These are phyloP conservation scores for Debaryomyces subglobosus DNA, from an alignment of 1,139 yeast species.

Conservation along the genomic window DNA sequence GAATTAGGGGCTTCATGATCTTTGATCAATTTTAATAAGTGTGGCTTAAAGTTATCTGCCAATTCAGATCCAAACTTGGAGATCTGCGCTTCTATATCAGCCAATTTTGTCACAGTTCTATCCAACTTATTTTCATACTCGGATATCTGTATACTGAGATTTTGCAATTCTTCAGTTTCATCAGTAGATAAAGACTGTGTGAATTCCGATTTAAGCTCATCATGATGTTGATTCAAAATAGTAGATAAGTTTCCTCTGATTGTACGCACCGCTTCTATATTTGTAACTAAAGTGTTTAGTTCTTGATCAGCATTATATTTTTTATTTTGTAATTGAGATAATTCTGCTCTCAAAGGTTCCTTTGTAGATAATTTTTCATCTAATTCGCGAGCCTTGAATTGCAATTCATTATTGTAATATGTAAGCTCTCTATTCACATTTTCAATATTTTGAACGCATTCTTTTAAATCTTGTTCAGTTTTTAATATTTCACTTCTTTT, in stretches of 20 bases:
- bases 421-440: slow-evolving; percentile 31
- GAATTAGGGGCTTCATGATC: slow-evolving; percentile 42
- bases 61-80: slow-evolving; percentile 61
- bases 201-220: slow-evolving; percentile 61
- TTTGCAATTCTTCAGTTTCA: slow-evolving; percentile 39
- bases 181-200: slow-evolving; percentile 51
- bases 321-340: slow-evolving; percentile 44
- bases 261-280: slow-evolving; percentile 23
- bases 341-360: slow-evolving; percentile 47
- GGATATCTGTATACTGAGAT: slow-evolving; percentile 42
- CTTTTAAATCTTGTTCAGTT: slow-evolving; percentile 30
- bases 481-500: slow-evolving; percentile 52
- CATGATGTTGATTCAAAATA: slow-evolving; percentile 40
- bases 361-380: slow-evolving; percentile 39
- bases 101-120: slow-evolving; percentile 43
- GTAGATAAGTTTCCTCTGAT: slow-evolving; percentile 30
- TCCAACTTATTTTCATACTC: slow-evolving; percentile 45
- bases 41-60: slow-evolving; percentile 47
- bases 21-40: slow-evolving; percentile 39
- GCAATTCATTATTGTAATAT: slow-evolving; percentile 46
- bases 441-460: slow-evolving; percentile 26
- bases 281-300: slow-evolving; percentile 27
- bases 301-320: slow-evolving; percentile 49
- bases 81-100: slow-evolving; percentile 54
- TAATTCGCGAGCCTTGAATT: slow-evolving; percentile 40